A percentile compares a stretch with the other conserved stretches of the same genome.
Evolutionary conservation across 73 alveolate genomes (phyloP).

Genomic region (Symbiodinium pilosum): DNA sequence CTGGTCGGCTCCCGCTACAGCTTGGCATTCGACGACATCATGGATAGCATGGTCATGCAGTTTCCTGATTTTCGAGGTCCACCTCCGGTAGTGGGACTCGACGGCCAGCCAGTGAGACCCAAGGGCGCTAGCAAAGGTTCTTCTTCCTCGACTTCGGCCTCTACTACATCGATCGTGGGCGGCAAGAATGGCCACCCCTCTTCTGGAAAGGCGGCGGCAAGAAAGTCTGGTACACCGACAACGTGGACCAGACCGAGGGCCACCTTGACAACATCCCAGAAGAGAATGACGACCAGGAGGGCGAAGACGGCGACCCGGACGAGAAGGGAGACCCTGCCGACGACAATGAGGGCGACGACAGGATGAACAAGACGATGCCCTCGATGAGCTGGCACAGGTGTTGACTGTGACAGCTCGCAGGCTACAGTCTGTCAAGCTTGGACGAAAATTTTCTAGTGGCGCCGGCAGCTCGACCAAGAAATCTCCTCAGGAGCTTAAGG

Average conservation of each 20-base stretch:
- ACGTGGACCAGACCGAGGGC: not conserved
- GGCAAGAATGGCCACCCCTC: not conserved
- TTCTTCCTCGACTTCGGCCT: not conserved
- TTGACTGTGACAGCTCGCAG: constrained; percentile 6
- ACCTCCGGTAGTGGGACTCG: not conserved
- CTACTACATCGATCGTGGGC: not conserved
- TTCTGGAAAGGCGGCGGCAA: not conserved
- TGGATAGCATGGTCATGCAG: not conserved
- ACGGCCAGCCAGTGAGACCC: not conserved
- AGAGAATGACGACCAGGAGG: not conserved
- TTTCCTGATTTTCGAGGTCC: not conserved
- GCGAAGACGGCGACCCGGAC: not conserved
- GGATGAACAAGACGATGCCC: not conserved
- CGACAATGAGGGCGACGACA: not conserved
- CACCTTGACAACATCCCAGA: not conserved
- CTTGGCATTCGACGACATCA: not conserved
- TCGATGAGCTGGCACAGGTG: constrained; percentile 4
- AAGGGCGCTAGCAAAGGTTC: not conserved
- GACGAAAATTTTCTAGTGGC: not conserved
- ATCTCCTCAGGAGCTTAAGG: not conserved
- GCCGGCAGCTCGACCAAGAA: not conserved
- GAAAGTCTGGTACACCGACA: not conserved
- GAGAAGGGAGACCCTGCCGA: not conserved
- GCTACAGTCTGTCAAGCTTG: not conserved
- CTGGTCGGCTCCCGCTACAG: constrained; percentile 18